These are phyloP conservation scores for Eucalyptus shirleyi DNA, from an alignment of 345 rosid species.

Conservation along the genomic window DNA sequence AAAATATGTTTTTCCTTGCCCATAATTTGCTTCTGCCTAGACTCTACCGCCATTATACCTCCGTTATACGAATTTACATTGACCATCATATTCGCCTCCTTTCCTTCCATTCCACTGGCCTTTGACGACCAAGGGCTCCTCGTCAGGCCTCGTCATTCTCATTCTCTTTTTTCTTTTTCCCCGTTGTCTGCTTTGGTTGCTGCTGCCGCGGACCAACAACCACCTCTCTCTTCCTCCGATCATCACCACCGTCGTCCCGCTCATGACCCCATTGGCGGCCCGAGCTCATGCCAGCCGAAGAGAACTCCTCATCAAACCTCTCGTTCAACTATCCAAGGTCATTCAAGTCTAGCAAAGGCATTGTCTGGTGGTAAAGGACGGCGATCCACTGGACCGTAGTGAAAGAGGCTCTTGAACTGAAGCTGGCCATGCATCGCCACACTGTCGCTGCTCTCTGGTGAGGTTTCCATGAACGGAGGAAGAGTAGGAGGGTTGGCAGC, in stretches of 20 bases:
- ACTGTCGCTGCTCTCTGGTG: background rate
- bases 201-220: background rate
- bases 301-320: background rate
- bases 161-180: background rate
- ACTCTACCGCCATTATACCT: too few relatives aligned
- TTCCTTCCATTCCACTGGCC: background rate
- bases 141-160: background rate
- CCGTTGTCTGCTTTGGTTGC: background rate
- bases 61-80: too few relatives aligned
- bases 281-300: background rate
- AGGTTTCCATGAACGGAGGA: background rate
- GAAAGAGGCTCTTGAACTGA: background rate
- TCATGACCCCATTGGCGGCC: background rate
- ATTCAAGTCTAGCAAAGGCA: background rate
- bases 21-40: too few relatives aligned
- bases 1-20: too few relatives aligned
- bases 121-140: background rate
- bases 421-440: background rate
- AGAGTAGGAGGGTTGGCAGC: background rate
- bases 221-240: background rate
- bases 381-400: background rate
- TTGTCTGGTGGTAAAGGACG: background rate
- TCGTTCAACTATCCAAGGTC: background rate
- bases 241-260: background rate
- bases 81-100: too few relatives aligned